phyloP scores from a whole-genome alignment of 495 filamentous ascomycete species.

The Terfezia claveryi region DNA sequence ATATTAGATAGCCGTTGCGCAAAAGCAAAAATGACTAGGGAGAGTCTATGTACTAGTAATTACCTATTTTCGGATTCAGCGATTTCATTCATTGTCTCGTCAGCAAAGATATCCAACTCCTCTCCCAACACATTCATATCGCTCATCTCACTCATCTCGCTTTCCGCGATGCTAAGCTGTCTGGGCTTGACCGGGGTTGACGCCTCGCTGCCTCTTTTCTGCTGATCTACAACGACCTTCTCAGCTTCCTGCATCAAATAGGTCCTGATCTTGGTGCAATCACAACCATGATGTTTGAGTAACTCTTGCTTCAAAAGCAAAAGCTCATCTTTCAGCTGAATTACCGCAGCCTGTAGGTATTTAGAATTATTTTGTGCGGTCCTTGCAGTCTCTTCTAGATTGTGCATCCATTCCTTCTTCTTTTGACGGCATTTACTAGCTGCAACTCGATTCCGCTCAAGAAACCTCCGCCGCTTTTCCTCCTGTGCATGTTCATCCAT shows the following conservation, averaged over 20 bases:
- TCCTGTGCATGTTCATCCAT: conserved; percentile 1
- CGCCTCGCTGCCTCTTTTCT: background rate
- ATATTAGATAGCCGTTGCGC: too few relatives aligned
- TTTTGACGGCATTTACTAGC: conserved; percentile 74
- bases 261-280: conserved; percentile 18
- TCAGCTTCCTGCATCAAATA: conserved; percentile 18
- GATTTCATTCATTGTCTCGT: too few relatives aligned
- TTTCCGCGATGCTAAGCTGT: too few relatives aligned
- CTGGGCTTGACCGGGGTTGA: too few relatives aligned
- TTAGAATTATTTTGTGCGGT: background rate
- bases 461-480: conserved; percentile 24
- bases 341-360: conserved; percentile 13
- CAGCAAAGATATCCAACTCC: too few relatives aligned
- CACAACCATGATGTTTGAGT: conserved; percentile 23
- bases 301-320: conserved; percentile 24
- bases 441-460: conserved; percentile 64
- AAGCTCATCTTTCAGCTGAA: conserved; percentile 22
- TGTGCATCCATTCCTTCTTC: conserved; percentile 53
- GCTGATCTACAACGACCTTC: conserved; percentile 12
- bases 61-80: too few relatives aligned
- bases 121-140: too few relatives aligned
- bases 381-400: conserved; percentile 29
- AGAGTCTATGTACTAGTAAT: too few relatives aligned
- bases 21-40: too few relatives aligned
- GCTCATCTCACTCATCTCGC: too few relatives aligned